Base-by-base conservation (phyloP, 2,329 filamentous ascomycete genomes). In the Metarhizium anisopliae region DNA sequence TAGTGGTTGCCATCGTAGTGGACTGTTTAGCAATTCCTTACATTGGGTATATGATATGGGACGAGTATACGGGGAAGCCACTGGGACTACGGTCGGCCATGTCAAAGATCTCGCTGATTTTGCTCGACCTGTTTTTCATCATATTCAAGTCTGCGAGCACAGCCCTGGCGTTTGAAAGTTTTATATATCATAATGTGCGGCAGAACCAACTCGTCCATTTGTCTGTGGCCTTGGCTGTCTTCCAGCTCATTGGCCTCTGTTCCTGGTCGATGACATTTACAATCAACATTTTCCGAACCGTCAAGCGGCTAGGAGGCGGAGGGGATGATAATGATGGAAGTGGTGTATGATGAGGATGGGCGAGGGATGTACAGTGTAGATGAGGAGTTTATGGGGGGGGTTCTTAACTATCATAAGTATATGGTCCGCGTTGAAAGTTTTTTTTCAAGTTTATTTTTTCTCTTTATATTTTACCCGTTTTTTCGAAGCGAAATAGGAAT, bases 131-230 rank as follows among this genome's bases (percentile, higher is more conserved):
- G 3, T 86, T 96, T 65, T 99, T 99, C 69, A 96, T 99, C 66
- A 92, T 97, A 47, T 96, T 99, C 74, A 93, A 96, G 70, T 91
- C 92, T 4, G 91, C 92, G 53, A 97, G 96, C 72, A 81, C 95
- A 30, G 89, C 90, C 45, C 76, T 99, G 60, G 92, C 93, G 2
- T 96, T 96, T 68, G 88, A 90, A 67, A 87, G 90, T 8, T 75
- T 96, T 54, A 86, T 90, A 68, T 78, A 81, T 66, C 71, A 79
- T 66, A 70, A 73, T 53, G 60, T 70, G 10, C 64, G 66, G 29
- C 63, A 68, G 49, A 60, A 58, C 16, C 58, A 70, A 50, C 70
- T 76, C 47, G 75, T 84, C 47, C 83, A 87, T 42, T 65, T 80
- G 53, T 78, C 77, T 61, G 84, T 85, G 67, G 86, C 87, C 3